phyloP scores from a whole-genome alignment of 495 filamentous ascomycete genomes.

The Lineolata rhizophorae region DNA sequence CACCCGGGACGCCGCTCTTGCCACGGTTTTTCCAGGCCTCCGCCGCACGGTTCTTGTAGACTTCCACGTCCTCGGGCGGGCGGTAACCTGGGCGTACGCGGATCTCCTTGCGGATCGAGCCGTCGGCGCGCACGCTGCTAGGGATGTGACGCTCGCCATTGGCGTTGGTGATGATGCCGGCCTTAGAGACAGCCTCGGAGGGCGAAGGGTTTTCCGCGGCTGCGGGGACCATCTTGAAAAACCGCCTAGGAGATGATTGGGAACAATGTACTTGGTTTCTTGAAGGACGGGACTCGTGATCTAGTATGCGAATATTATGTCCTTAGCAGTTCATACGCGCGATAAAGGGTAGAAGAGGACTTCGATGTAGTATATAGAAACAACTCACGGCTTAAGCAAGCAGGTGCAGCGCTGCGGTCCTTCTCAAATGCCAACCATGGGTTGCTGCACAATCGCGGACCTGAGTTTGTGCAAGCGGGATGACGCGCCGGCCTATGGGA shows the following conservation, averaged over 20 bases:
- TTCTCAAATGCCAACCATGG: no score
- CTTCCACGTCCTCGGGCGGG: slow-evolving; percentile 86
- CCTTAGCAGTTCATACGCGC: no score
- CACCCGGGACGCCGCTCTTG: slow-evolving; percentile 58
- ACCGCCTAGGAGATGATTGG: slow-evolving; percentile 18
- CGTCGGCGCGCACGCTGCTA: slow-evolving; percentile 66
- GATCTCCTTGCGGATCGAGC: slow-evolving; percentile 74
- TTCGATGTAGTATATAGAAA: no score
- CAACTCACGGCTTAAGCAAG: no score
- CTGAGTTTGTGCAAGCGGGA: no score
- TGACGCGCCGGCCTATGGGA: no score
- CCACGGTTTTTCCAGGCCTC: slow-evolving; percentile 69
- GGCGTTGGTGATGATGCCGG: slow-evolving; percentile 58
- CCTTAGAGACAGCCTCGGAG: slow-evolving; percentile 22
- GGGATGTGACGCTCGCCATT: slow-evolving; percentile 72
- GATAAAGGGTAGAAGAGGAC: no score
- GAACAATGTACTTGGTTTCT: background rate
- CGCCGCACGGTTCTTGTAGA: slow-evolving; percentile 85
- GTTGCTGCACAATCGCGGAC: no score
- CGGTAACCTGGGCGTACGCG: slow-evolving; percentile 81
- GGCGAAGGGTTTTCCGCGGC: background rate
- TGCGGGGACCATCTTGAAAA: background rate
- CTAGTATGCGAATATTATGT: no score
- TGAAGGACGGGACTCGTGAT: background rate
- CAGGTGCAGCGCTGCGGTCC: no score